phyloP scores from a whole-genome alignment of 345 rosid genomes.

The Geranium rotundifolium region DNA sequence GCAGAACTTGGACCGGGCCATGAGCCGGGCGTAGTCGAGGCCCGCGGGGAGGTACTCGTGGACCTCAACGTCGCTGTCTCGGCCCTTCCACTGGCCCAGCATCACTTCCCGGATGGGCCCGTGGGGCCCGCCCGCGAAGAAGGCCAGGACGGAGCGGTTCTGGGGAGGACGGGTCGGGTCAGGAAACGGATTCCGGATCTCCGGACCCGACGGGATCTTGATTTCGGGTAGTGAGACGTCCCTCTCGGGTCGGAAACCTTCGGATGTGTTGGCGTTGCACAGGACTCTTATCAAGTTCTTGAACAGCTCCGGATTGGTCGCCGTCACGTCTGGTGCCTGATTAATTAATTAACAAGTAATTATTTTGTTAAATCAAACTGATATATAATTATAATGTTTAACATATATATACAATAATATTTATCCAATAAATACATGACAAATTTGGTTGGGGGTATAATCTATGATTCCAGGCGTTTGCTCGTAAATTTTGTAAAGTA shows the following conservation, averaged over 20 bases:
- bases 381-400: no score
- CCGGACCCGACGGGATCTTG: slow-evolving; percentile 10
- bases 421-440: no score
- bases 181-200: slow-evolving; percentile 14
- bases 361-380: no score
- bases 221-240: slow-evolving; percentile 62
- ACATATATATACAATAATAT: no score
- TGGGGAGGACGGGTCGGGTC: slow-evolving; percentile 8
- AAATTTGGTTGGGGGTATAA: no score
- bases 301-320: slow-evolving; percentile 32
- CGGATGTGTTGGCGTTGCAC: slow-evolving; percentile 70
- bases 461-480: no score
- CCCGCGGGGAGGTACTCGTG: slow-evolving; percentile 22
- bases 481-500: no score
- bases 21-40: slow-evolving; percentile 22
- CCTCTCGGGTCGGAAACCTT: slow-evolving; percentile 47
- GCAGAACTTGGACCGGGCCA: slow-evolving; percentile 29
- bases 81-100: slow-evolving; percentile 26
- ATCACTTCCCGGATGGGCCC: slow-evolving; percentile 24
- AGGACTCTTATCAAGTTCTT: slow-evolving; percentile 49
- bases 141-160: slow-evolving; percentile 26
- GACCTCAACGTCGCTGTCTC: slow-evolving; percentile 20
- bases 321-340: slow-evolving; percentile 57
- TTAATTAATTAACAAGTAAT: no score
- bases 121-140: slow-evolving; percentile 38